These are phyloP conservation scores for Ananas comosus DNA, from an alignment of 176 grass and related monocot species.

Conservation along the genomic window DNA sequence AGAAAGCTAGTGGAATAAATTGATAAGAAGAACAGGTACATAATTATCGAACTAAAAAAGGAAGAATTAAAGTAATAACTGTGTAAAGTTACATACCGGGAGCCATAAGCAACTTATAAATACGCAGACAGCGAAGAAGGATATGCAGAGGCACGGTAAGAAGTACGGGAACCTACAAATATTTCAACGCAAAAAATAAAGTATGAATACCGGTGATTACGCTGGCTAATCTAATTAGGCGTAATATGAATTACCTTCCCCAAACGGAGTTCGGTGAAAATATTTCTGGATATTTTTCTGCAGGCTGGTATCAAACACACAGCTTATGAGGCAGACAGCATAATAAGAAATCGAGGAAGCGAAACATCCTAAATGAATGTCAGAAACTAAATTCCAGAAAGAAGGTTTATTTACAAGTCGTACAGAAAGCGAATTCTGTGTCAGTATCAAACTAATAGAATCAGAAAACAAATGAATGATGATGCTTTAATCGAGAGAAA, in stretches of 20 bases:
- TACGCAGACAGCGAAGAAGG: conserved; percentile 38
- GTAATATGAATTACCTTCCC: conserved; percentile 31
- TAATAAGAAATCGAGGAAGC: conserved; percentile 1
- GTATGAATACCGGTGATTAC: not conserved
- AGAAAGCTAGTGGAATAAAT: too few relatives aligned
- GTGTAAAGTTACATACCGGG: conserved; percentile 41
- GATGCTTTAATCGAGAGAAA: too few relatives aligned
- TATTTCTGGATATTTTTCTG: conserved; percentile 59
- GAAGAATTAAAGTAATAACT: not conserved
- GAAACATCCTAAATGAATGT: not conserved
- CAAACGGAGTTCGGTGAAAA: conserved; percentile 46
- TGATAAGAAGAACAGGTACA: too few relatives aligned
- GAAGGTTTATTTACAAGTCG: not conserved
- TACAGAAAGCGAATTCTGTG: too few relatives aligned
- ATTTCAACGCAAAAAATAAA: conserved; percentile 2
- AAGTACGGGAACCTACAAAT: conserved; percentile 75
- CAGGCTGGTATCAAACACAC: conserved; percentile 31
- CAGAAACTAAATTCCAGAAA: not conserved
- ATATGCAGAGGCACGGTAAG: conserved; percentile 63
- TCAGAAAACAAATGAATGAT: too few relatives aligned
- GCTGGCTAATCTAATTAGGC: not conserved
- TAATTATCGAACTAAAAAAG: not conserved
- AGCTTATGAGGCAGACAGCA: not conserved
- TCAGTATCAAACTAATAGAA: too few relatives aligned
- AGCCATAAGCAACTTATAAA: conserved; percentile 62